phyloP scores from a whole-genome alignment of 192 early-diverging fungal genomes.

The Dissophora ornata region DNA sequence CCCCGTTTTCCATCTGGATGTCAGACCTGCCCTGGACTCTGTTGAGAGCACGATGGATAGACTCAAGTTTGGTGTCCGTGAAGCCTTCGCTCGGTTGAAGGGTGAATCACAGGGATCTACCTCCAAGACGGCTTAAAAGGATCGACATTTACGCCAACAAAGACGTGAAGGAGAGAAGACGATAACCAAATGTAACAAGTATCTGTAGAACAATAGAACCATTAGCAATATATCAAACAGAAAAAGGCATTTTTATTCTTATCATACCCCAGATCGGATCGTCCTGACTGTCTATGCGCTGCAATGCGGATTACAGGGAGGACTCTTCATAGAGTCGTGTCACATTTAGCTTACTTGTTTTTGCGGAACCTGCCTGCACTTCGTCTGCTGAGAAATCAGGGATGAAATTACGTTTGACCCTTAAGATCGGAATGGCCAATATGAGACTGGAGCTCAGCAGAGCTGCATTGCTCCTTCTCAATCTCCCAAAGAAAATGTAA shows the following conservation, averaged over 20 bases:
- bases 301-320: too few species aligned
- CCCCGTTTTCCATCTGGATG: slow-evolving; percentile 92
- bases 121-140: slow-evolving; percentile 29
- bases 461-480: slow-evolving; percentile 35
- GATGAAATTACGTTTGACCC: neutral
- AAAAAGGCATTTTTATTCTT: too few species aligned
- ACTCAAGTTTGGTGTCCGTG: slow-evolving; percentile 68
- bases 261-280: too few species aligned
- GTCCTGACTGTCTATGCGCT: too few species aligned
- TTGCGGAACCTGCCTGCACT: too few species aligned
- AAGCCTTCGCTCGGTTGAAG: slow-evolving; percentile 59
- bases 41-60: slow-evolving; percentile 70
- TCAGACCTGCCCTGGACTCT: slow-evolving; percentile 93
- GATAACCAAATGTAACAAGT: slow-evolving; percentile 2
- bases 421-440: slow-evolving; percentile 3
- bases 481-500: slow-evolving; percentile 46
- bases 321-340: too few species aligned
- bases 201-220: slow-evolving; percentile 31
- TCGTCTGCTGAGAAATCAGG: too few species aligned
- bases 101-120: slow-evolving; percentile 16
- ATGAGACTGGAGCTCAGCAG: slow-evolving; percentile 5
- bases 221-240: neutral
- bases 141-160: neutral
- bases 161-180: neutral
- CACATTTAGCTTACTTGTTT: too few species aligned